Conservation (phyloP, 805 yeast genomes). For the Wickerhamiella qilinensis region DNA sequence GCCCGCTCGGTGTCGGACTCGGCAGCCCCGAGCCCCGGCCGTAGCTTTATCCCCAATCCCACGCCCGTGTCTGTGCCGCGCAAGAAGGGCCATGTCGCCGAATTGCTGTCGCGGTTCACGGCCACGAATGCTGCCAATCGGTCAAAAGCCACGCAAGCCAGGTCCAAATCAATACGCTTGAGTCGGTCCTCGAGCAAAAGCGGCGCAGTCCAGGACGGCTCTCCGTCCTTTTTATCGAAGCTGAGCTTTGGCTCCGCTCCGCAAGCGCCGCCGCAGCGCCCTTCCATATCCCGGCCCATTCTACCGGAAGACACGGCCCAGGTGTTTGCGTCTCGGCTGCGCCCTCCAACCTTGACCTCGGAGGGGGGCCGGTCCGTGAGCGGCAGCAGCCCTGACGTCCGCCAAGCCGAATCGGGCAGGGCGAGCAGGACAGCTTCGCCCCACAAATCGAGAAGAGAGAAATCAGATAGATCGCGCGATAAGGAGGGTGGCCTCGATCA, state of each 20-base stretch:
- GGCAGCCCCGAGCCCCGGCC: neutral
- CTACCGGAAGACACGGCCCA: neutral
- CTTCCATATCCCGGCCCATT: neutral
- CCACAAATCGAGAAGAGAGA: no score
- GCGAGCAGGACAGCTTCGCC: no score
- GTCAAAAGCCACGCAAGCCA: slow-evolving; percentile 8
- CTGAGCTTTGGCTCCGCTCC: slow-evolving; percentile 1
- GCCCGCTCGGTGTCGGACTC: neutral
- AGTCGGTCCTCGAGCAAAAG: neutral
- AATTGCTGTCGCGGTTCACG: slow-evolving; percentile 18
- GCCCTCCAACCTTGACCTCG: neutral
- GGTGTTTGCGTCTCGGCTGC: neutral
- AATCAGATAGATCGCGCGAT: no score
- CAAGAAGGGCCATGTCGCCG: slow-evolving; percentile 15
- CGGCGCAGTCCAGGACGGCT: neutral
- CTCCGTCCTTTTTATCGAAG: slow-evolving; percentile 3
- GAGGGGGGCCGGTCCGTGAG: neutral
- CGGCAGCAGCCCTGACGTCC: neutral
- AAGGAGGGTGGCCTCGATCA: no score
- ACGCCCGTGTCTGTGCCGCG: slow-evolving; percentile 6
- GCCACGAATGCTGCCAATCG: slow-evolving; percentile 18
- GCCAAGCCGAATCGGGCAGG: no score
- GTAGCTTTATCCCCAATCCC: slow-evolving; percentile 3
- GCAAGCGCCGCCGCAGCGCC: slow-evolving; percentile 1
- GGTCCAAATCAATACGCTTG: neutral